Conservation (phyloP, 2,329 filamentous ascomycete species). For the Alternaria hordeiaustralica region DNA sequence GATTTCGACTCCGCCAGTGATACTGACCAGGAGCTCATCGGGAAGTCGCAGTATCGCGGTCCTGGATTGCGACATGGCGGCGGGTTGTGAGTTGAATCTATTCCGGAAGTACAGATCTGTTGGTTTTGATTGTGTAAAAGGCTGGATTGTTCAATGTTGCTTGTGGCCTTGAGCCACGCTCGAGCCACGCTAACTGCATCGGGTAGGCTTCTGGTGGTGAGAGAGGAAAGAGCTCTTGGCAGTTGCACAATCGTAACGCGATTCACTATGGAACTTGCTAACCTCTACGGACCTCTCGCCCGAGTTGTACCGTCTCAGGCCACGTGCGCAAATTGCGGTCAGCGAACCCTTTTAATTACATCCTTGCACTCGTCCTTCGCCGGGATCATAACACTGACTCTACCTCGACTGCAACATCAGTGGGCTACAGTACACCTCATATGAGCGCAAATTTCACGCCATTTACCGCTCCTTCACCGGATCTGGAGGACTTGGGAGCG, state of each 20-base stretch:
- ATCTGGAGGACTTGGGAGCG: not conserved
- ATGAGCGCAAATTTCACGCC: not conserved
- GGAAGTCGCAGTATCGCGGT: not conserved
- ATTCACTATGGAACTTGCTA: not conserved
- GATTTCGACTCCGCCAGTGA: not conserved
- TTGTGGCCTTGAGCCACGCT: not conserved
- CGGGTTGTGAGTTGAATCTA: not conserved
- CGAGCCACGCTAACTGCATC: not conserved
- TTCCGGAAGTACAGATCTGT: not conserved
- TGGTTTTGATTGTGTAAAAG: not conserved
- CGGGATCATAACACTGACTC: not conserved
- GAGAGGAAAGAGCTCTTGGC: not conserved
- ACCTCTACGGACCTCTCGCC: not conserved
- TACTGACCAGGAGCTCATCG: not conserved
- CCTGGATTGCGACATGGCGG: not conserved
- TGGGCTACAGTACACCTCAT: not conserved
- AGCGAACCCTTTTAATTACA: not conserved
- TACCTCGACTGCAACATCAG: not conserved
- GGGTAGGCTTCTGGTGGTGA: not conserved
- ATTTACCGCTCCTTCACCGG: not conserved
- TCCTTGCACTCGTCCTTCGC: not conserved
- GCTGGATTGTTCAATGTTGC: not conserved
- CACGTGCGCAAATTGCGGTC: not conserved
- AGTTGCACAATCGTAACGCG: not conserved
- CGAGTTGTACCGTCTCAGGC: not conserved